Evolutionary conservation across 441 rosid species (phyloP).

Genomic region (Aleurites moluccanus): DNA sequence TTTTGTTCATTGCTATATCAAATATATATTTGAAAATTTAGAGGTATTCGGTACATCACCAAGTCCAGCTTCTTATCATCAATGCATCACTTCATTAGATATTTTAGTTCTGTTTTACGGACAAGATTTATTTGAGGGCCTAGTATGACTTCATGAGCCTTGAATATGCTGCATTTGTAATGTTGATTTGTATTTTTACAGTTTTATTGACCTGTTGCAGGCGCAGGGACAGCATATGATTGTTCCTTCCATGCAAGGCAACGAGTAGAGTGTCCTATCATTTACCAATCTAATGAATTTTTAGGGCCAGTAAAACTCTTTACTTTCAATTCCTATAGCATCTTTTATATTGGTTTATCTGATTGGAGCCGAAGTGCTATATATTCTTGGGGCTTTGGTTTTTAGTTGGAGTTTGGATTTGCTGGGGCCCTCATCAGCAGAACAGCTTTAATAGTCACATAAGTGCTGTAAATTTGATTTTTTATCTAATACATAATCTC

Average conservation of each 20-base stretch:
- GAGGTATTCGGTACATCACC: background rate
- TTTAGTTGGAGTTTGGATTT: conserved; percentile 12
- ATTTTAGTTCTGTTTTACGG: background rate
- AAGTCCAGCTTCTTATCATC: background rate
- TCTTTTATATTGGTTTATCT: conserved; percentile 23
- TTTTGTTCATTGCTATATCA: background rate
- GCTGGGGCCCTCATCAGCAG: conserved; percentile 18
- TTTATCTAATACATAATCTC: conserved; percentile 8
- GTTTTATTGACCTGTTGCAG: conserved; percentile 35
- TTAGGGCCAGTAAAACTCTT: conserved; percentile 27
- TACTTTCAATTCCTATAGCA: conserved; percentile 26
- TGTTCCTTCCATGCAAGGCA: conserved; percentile 51
- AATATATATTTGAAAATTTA: background rate
- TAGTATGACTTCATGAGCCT: background rate
- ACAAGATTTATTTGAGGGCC: too few relatives aligned
- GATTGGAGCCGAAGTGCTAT: conserved; percentile 22
- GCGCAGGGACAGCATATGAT: conserved; percentile 51
- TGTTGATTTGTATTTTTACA: conserved; percentile 4
- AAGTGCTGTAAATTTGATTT: conserved; percentile 31
- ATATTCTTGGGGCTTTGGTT: conserved; percentile 18
- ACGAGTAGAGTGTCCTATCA: conserved; percentile 36
- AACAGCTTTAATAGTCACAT: conserved; percentile 14
- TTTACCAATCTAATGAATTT: conserved; percentile 24
- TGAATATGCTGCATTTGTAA: background rate
- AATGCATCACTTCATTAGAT: background rate